A percentile compares a stretch with the other conserved stretches of the same genome.
Evolutionary conservation across 2,329 filamentous ascomycete species (phyloP).

Genomic region (Rosellinia necatrix): DNA sequence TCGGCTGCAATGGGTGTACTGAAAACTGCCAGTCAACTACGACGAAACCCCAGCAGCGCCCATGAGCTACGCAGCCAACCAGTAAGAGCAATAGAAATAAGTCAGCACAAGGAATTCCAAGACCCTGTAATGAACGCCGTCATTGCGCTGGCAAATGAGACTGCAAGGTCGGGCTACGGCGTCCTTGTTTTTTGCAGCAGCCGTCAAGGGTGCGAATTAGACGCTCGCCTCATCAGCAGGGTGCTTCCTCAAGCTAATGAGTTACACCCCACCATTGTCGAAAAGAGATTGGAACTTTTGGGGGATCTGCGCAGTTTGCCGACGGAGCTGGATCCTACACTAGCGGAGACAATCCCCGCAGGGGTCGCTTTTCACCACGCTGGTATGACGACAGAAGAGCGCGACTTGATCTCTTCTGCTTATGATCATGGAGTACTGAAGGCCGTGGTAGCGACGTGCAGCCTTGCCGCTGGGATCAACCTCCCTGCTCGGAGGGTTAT

Average conservation of each 20-base stretch:
- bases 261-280: constrained; percentile 53
- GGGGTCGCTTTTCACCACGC: constrained; percentile 78
- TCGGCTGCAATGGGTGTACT: constrained; percentile 62
- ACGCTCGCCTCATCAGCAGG: constrained; percentile 70
- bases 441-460: constrained; percentile 77
- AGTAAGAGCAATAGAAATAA: constrained; percentile 57
- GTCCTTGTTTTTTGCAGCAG: constrained; percentile 76
- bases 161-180: constrained; percentile 69
- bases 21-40: constrained; percentile 60
- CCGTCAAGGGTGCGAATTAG: constrained; percentile 67
- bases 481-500: constrained; percentile 73
- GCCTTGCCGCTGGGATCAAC: constrained; percentile 83
- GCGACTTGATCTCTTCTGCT: constrained; percentile 71
- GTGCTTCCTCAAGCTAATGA: constrained; percentile 61
- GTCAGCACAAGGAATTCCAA: constrained; percentile 63
- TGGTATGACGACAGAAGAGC: constrained; percentile 74
- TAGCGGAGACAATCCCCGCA: constrained; percentile 66
- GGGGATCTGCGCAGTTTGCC: constrained; percentile 68
- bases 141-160: constrained; percentile 71
- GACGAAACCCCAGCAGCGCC: constrained; percentile 39
- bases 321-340: constrained; percentile 66
- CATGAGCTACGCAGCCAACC: constrained; percentile 47
- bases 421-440: constrained; percentile 72
- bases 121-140: constrained; percentile 72
- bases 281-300: constrained; percentile 66